These are phyloP conservation scores for Auricularia auricula-judae DNA, from an alignment of 768 basidiomycete genomes.

Conservation along the genomic window DNA sequence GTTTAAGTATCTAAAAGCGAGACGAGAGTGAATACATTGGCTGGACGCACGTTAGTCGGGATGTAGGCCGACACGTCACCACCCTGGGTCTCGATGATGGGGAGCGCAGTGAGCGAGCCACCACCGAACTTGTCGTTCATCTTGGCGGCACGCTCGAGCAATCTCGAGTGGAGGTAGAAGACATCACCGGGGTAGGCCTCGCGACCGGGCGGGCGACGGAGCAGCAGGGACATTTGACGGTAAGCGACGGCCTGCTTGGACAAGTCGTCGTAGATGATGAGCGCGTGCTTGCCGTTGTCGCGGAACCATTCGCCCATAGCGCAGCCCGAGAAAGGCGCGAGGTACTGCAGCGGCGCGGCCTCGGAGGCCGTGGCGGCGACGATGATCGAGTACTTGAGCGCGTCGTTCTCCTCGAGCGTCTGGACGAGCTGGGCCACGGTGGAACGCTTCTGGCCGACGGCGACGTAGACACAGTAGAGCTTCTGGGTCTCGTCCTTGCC, in stretches of 20 bases:
- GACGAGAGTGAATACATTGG: neutral
- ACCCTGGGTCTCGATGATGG: constrained; percentile 99
- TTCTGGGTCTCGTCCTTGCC: constrained; percentile 95
- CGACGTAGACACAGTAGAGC: constrained; percentile 99
- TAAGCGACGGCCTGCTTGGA: constrained; percentile 99
- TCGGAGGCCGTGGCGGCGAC: constrained; percentile 99
- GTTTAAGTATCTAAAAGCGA: neutral
- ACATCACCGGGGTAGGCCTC: constrained; percentile 99
- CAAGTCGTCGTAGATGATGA: constrained; percentile 99
- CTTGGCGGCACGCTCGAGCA: constrained; percentile 99
- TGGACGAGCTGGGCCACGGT: constrained; percentile 99
- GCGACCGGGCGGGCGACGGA: constrained; percentile 99
- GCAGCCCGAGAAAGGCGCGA: constrained; percentile 99
- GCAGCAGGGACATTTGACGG: constrained; percentile 99
- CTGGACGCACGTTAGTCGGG: constrained; percentile 65
- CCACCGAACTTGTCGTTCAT: constrained; percentile 99
- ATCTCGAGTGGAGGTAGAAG: constrained; percentile 99
- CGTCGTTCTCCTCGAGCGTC: constrained; percentile 99
- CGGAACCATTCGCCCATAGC: constrained; percentile 99
- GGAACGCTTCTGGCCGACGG: constrained; percentile 98
- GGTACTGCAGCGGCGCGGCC: constrained; percentile 97
- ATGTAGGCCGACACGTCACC: constrained; percentile 99
- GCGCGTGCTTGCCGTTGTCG: constrained; percentile 99
- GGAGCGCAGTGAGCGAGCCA: constrained; percentile 95
- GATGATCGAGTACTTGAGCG: constrained; percentile 99